Conservation (phyloP, 2,329 filamentous ascomycete species). For the Fusarium acutatum region DNA sequence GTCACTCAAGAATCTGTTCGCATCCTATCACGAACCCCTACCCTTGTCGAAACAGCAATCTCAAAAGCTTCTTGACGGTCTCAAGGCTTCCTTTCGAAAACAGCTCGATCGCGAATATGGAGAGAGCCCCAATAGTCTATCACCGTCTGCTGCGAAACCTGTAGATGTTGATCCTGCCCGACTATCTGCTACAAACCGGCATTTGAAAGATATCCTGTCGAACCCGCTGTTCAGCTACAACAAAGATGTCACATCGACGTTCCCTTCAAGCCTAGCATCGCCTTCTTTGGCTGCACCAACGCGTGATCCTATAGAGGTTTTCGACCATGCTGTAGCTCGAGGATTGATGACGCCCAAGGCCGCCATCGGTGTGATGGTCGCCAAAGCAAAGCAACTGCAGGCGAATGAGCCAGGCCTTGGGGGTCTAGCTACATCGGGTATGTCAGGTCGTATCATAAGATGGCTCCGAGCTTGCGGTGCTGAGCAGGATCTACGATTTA, state of each 20-base stretch:
- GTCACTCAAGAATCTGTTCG: conserved; percentile 52
- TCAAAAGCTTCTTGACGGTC: conserved; percentile 62
- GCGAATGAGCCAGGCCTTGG: conserved; percentile 33
- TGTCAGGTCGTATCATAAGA: conserved; percentile 57
- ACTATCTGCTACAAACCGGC: conserved; percentile 52
- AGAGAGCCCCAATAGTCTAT: conserved; percentile 45
- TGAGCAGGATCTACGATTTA: conserved; percentile 57
- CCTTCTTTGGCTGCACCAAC: conserved; percentile 25
- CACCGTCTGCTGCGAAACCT: conserved; percentile 22
- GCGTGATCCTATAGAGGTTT: conserved; percentile 61
- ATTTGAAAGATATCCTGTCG: conserved; percentile 64
- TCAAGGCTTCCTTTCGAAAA: conserved; percentile 65
- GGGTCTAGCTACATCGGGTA: conserved; percentile 53
- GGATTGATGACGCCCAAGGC: conserved; percentile 64
- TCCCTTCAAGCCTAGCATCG: conserved; percentile 16
- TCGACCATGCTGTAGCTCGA: conserved; percentile 63
- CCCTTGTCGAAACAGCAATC: conserved; percentile 60
- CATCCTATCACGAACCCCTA: conserved; percentile 60
- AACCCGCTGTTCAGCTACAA: conserved; percentile 63
- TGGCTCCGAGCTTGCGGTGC: conserved; percentile 64
- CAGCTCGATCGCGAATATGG: conserved; percentile 68
- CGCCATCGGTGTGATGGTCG: conserved; percentile 62
- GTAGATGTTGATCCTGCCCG: conserved; percentile 41
- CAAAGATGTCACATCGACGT: conserved; percentile 33
- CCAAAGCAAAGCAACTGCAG: conserved; percentile 56